Base-by-base conservation (phyloP, 352 stramenopile species). In the Peronospora belbahrii region DNA sequence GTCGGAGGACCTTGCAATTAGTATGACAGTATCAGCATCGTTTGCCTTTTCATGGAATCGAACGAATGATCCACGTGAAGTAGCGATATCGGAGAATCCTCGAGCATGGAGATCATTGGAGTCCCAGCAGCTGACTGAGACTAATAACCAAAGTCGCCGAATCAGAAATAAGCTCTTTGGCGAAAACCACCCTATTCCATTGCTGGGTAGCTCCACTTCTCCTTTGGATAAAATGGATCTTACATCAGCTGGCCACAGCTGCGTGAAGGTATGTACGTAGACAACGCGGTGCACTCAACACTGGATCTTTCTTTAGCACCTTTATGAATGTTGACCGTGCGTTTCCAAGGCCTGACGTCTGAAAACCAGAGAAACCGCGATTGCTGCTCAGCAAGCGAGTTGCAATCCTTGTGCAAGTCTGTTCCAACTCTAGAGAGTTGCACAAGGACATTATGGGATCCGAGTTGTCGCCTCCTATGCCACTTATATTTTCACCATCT, bases 221-320 rank as follows among this genome's bases (percentile, higher is more conserved):
- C 74, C 81, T 30, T 43, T 92, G 13, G 27, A 59, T 2, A 65
- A 52, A 22, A 66, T 92, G 42, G 59, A 85, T 34, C 60, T 92
- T 13, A 78, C 65, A 2, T 70, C 2, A 69, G 70, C 17, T 92
- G 81, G 81, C 70, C 74, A 0, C 78, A 78, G 25, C 49, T 92
- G 23, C 64, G 75, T 25, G 81, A 92, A 68, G 81, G 81, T 4
- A 79, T 73, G 4, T 92, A 86, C 31, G 81, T 92, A 3, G 81
- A 92, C 54, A 92, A 92, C 46, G 75, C 74, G 2, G 81, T 92
- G 18, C 81, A 92, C 36, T 88, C 81, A 31, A 88, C 77, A 1
- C 49, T 92, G 25, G 69, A 88, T 38, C 70, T 75, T 1, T 66
- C 53, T 15, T 74, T 65, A 5, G 81, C 81, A 5, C 77, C 77